Evolutionary conservation across 805 yeast genomes (phyloP).

Genomic region (Ogataea pilisensis): DNA sequence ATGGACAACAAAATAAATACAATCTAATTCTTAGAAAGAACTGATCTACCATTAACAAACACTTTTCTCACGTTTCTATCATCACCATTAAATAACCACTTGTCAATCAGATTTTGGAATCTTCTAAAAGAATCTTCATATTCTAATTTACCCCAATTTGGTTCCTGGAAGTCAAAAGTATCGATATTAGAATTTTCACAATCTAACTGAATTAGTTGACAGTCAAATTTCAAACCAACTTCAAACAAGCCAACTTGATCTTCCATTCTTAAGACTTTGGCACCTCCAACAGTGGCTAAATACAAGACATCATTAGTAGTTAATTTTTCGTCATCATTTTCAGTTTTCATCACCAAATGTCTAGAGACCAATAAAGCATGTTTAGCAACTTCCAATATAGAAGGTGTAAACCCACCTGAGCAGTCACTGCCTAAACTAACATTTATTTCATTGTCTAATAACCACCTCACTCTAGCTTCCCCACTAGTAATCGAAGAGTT

Average conservation of each 20-base stretch:
- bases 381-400: constrained; percentile 60
- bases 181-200: constrained; percentile 60
- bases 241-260: constrained; percentile 64
- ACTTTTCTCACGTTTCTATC: constrained; percentile 81
- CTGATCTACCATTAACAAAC: constrained; percentile 76
- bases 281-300: constrained; percentile 89
- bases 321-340: constrained; percentile 44
- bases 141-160: constrained; percentile 28
- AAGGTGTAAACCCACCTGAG: constrained; percentile 71
- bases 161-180: constrained; percentile 70
- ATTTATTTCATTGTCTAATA: constrained; percentile 60
- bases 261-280: constrained; percentile 61
- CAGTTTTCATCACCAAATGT: constrained; percentile 57
- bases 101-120: constrained; percentile 60
- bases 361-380: constrained; percentile 71
- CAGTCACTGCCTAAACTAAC: constrained; percentile 82
- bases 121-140: constrained; percentile 23
- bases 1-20: not conserved
- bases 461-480: constrained; percentile 74
- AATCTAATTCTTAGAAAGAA: constrained; percentile 31
- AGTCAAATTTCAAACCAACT: constrained; percentile 79
- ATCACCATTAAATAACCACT: constrained; percentile 94
- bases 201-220: constrained; percentile 67
- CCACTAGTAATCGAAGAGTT: constrained; percentile 88
- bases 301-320: constrained; percentile 68